phyloP scores from a whole-genome alignment of 768 basidiomycete species.

The Hypholoma sublateritium region DNA sequence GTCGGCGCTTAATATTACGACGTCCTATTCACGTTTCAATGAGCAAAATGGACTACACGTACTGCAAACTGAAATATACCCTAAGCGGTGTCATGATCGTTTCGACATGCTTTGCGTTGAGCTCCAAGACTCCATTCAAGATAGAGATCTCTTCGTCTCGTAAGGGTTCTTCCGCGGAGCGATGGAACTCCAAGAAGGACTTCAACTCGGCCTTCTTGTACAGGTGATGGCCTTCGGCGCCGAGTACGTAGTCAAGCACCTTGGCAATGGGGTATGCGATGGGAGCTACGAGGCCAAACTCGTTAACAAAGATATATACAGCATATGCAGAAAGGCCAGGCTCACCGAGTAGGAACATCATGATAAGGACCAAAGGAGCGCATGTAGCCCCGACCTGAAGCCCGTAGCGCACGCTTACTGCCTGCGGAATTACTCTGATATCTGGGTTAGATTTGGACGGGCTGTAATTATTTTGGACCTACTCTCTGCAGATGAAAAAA shows the following conservation, averaged over 20 bases:
- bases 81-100: constrained; percentile 82
- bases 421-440: constrained; percentile 63
- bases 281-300: constrained; percentile 47
- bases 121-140: constrained; percentile 74
- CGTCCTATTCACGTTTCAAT: constrained; percentile 51
- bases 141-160: constrained; percentile 82
- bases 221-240: constrained; percentile 64
- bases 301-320: constrained; percentile 17
- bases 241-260: constrained; percentile 80
- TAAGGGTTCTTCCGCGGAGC: constrained; percentile 72
- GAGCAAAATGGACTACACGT: constrained; percentile 13
- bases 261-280: constrained; percentile 82
- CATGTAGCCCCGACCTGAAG: constrained; percentile 78
- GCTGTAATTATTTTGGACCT: no score
- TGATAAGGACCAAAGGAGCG: constrained; percentile 66
- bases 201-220: constrained; percentile 84
- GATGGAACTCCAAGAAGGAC: constrained; percentile 78
- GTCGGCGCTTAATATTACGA: constrained; percentile 76
- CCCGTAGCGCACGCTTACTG: constrained; percentile 75
- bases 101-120: constrained; percentile 72
- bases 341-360: constrained; percentile 67
- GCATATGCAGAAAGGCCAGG: not conserved
- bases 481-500: not conserved
- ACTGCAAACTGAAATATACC: constrained; percentile 32
- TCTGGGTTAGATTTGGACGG: not conserved